Base-by-base conservation (phyloP, 345 rosid species). In the Acer yangbiense region DNA sequence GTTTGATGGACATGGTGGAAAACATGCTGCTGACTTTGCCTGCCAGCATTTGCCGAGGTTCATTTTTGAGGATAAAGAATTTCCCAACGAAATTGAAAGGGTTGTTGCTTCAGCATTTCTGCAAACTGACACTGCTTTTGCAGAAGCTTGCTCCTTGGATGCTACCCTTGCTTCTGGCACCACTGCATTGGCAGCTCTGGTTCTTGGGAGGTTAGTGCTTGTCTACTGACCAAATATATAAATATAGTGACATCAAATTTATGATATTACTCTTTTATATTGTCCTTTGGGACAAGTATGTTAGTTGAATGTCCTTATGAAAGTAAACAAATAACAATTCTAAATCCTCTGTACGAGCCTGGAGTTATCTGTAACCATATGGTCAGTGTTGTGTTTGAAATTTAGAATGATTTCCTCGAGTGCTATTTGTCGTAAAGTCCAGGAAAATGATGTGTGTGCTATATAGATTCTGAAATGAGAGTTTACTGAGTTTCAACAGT, bases 1-100 rank as follows among this genome's bases (percentile, higher is more conserved):
- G 9, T 91, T 94, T 82, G 98, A 94, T 83, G 98, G 98, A 41
- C 98, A 94, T 84, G 97, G 92, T 29, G 98, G 98, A 75, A 93
- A 90, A 82, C 95, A 93, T 84, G 98, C 98, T 25, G 98, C 98
- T 50, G 92, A 93, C 50, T 93, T 91, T 80, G 92, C 94, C 54
- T 65, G 91, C 88, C 13, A 32, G 77, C 85, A 90, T 79, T 85
- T 93, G 78, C 94, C 92, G 8, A 93, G 87, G 82, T 89, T 86
- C 83, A 93, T 94, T 72, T 80, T 89, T 27, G 86, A 88, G 77
- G 90, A 93, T 80, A 84, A 82, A 82, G 87, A 84, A 76, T 94
- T 93, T 72, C 98, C 98, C 7, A 73, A 63, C 63, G 91, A 91
- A 71, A 82, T 94, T 55, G 86, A 88, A 82, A 93, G 84, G 85